Percentiles rank a stretch among this genome's conserved stretches.
Conservation (phyloP, 495 filamentous ascomycete genomes). For the Penicillium cinerascens region DNA sequence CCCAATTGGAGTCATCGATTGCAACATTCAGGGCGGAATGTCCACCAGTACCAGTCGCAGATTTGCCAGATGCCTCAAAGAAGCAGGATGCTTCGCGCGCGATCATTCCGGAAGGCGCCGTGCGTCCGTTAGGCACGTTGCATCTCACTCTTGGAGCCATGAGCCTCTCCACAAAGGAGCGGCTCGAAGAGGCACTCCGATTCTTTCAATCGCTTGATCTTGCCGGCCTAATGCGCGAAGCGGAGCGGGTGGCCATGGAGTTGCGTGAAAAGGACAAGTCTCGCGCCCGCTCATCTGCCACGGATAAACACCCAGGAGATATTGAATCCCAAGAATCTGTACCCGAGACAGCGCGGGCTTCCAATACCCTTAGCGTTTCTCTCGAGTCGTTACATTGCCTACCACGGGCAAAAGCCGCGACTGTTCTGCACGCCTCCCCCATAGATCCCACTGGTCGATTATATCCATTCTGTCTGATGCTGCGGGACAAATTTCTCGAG, state of each 20-base stretch:
- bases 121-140: slow-evolving; percentile 75
- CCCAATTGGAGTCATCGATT: slow-evolving; percentile 60
- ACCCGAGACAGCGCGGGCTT: not conserved
- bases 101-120: slow-evolving; percentile 53
- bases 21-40: slow-evolving; percentile 58
- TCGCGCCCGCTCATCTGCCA: not conserved
- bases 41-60: slow-evolving; percentile 14
- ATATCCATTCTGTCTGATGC: slow-evolving; percentile 56
- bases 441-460: slow-evolving; percentile 55
- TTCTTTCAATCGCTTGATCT: slow-evolving; percentile 56
- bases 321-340: not conserved
- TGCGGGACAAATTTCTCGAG: slow-evolving; percentile 59
- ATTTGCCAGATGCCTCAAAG: not conserved
- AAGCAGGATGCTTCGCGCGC: slow-evolving; percentile 23
- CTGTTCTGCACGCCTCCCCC: slow-evolving; percentile 55
- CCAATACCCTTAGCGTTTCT: slow-evolving; percentile 26
- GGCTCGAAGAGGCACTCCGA: slow-evolving; percentile 54
- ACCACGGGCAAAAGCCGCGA: slow-evolving; percentile 34
- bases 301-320: no score
- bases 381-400: slow-evolving; percentile 37
- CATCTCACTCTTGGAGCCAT: slow-evolving; percentile 89
- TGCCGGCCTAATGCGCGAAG: slow-evolving; percentile 41
- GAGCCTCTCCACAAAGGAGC: slow-evolving; percentile 58
- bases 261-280: not conserved
- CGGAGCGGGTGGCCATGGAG: slow-evolving; percentile 10